Conservation (phyloP, 78 protist genomes). For the Dictyostelium brefeldianum region DNA sequence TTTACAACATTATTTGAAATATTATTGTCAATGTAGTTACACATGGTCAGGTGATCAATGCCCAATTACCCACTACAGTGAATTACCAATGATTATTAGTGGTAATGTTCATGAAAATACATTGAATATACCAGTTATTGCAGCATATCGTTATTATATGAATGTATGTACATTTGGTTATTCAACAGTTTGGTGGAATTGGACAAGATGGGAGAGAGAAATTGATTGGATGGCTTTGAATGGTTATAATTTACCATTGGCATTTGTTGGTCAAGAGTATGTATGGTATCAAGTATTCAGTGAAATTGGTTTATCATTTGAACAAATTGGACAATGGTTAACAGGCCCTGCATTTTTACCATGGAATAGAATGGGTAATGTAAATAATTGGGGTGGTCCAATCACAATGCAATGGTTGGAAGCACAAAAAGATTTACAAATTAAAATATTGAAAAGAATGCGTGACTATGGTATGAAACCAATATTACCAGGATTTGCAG, state of each 20-base stretch:
- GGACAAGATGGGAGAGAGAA: conserved; percentile 89
- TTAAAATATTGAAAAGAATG: conserved; percentile 80
- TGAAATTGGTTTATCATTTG: conserved; percentile 59
- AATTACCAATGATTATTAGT: background rate
- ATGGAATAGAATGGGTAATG: conserved; percentile 94
- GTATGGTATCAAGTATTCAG: conserved; percentile 83
- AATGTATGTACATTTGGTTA: conserved; percentile 90
- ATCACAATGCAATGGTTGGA: conserved; percentile 70
- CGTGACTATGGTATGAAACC: conserved; percentile 88
- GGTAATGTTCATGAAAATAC: background rate
- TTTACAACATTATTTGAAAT: conserved; percentile 48
- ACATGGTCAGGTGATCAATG: conserved; percentile 78
- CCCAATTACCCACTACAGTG: background rate
- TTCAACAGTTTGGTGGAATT: conserved; percentile 83
- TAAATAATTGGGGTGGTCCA: conserved; percentile 91
- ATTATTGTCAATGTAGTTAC: conserved; percentile 25
- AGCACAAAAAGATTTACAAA: conserved; percentile 73
- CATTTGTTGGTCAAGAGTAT: conserved; percentile 91
- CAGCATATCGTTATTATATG: conserved; percentile 81
- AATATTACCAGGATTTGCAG: conserved; percentile 91
- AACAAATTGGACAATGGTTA: conserved; percentile 76
- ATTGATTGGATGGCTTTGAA: conserved; percentile 94
- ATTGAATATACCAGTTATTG: background rate
- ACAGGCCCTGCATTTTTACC: conserved; percentile 94
- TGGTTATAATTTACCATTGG: conserved; percentile 91